Conservation (phyloP, 257 asterid genomes). For the Salvia splendens region DNA sequence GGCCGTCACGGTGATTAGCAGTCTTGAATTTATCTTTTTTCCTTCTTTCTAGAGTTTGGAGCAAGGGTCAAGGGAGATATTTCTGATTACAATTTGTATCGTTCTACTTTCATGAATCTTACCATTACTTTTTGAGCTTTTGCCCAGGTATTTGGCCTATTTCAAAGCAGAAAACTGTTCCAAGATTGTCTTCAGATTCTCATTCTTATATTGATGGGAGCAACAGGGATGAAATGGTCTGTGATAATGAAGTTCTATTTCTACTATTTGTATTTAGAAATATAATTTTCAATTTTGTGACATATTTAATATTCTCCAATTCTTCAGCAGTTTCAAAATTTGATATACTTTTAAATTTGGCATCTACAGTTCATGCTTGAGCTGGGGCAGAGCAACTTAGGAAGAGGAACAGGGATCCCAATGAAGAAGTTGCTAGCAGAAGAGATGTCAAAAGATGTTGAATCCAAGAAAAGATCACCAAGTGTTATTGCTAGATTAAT, state of each 20-base stretch:
- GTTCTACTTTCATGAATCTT: slow-evolving; percentile 22
- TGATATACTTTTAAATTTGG: slow-evolving; percentile 30
- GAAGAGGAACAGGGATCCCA: slow-evolving; percentile 50
- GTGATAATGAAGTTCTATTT: slow-evolving; percentile 23
- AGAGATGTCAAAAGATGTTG: slow-evolving; percentile 74
- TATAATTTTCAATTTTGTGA: slow-evolving; percentile 5
- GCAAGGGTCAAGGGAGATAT: background rate
- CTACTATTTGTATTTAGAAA: slow-evolving; percentile 5
- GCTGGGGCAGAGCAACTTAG: slow-evolving; percentile 49
- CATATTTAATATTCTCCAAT: slow-evolving; percentile 10
- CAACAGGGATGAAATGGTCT: slow-evolving; percentile 51
- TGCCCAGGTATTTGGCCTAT: slow-evolving; percentile 57
- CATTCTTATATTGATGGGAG: slow-evolving; percentile 49
- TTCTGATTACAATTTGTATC: slow-evolving; percentile 8
- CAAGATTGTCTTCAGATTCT: slow-evolving; percentile 54
- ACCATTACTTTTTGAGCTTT: slow-evolving; percentile 27
- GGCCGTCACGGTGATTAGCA: background rate
- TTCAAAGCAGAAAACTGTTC: slow-evolving; percentile 46
- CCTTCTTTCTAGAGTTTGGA: slow-evolving; percentile 11
- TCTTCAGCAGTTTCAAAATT: slow-evolving; percentile 24
- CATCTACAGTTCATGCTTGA: slow-evolving; percentile 49
- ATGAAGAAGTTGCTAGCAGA: slow-evolving; percentile 73
- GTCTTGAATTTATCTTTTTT: background rate
- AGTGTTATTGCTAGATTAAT: slow-evolving; percentile 75
- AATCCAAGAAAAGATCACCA: slow-evolving; percentile 57